Evolutionary conservation across 331 rosid genomes (phyloP).

Genomic region (Erythrophleum ivorense): DNA sequence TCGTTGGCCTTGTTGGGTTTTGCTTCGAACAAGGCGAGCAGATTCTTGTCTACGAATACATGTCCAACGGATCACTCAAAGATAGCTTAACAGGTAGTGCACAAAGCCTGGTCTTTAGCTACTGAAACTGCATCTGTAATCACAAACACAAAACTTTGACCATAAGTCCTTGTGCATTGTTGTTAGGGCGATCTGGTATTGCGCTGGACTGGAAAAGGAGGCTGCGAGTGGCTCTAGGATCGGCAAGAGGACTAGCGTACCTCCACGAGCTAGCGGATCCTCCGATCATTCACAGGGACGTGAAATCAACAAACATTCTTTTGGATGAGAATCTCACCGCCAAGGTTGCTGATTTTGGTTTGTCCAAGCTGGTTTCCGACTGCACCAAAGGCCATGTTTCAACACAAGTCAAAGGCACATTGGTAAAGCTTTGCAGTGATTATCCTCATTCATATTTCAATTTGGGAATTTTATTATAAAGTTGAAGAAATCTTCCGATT

Average conservation of each 20-base stretch:
- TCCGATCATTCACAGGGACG: too few species aligned
- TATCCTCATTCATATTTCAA: too few species aligned
- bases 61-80: conserved; percentile 80
- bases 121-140: too few species aligned
- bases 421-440: conserved; percentile 78
- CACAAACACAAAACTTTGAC: too few species aligned
- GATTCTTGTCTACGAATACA: conserved; percentile 81
- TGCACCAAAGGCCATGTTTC: conserved; percentile 79
- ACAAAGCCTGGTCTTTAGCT: too few species aligned
- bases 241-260: conserved; percentile 88
- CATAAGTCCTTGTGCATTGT: too few species aligned
- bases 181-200: conserved; percentile 77
- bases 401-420: conserved; percentile 90
- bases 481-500: conserved; percentile 35
- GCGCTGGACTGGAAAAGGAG: conserved; percentile 91
- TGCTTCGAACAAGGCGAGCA: too few species aligned
- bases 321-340: too few species aligned
- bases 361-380: too few species aligned
- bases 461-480: conserved; percentile 3
- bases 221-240: conserved; percentile 85
- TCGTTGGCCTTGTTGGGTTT: conserved; percentile 84
- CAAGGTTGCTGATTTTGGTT: too few species aligned
- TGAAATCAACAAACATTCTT: too few species aligned
- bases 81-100: conserved; percentile 75
- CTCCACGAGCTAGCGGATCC: conserved; percentile 89